Evolutionary conservation across 1,284 basidiomycete genomes (phyloP).

Genomic region (Pascua sp.): DNA sequence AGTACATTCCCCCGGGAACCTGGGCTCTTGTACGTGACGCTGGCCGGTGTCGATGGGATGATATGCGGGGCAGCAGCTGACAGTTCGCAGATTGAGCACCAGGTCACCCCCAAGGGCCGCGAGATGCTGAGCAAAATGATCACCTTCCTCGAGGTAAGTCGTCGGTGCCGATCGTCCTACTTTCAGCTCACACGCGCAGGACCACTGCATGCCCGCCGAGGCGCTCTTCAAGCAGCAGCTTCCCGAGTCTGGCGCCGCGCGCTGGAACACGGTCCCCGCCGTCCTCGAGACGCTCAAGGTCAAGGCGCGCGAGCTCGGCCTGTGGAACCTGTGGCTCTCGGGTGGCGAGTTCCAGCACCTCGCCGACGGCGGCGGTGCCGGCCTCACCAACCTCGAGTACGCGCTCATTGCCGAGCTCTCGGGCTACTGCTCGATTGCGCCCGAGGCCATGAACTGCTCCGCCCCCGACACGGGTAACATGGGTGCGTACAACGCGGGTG

Average conservation of each 20-base stretch:
- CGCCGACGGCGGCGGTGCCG: conserved; percentile 63
- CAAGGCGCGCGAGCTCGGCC: conserved; percentile 79
- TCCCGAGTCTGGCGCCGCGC: conserved; percentile 65
- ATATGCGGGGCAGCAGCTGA: not conserved
- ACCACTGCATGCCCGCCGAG: conserved; percentile 78
- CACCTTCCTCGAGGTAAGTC: conserved; percentile 72
- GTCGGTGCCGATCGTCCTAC: no score
- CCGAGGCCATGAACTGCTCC: conserved; percentile 84
- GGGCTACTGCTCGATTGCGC: conserved; percentile 75
- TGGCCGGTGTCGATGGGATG: not conserved
- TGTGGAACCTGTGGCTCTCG: conserved; percentile 97
- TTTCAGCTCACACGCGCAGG: conserved; percentile 52
- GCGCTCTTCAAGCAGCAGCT: conserved; percentile 78
- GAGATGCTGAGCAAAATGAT: conserved; percentile 79
- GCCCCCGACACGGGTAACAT: conserved; percentile 96
- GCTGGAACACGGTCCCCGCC: conserved; percentile 82
- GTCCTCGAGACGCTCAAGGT: conserved; percentile 80
- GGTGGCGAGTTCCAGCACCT: conserved; percentile 81
- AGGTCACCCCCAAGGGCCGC: conserved; percentile 83
- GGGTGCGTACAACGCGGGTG: conserved; percentile 30
- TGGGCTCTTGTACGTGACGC: conserved; percentile 25
- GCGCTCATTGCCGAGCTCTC: conserved; percentile 94
- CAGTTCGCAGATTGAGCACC: conserved; percentile 70
- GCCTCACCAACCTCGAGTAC: conserved; percentile 88
- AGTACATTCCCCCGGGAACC: conserved; percentile 26